Evolutionary conservation across 495 filamentous ascomycete species (phyloP).

Genomic region (Neurospora sp.): DNA sequence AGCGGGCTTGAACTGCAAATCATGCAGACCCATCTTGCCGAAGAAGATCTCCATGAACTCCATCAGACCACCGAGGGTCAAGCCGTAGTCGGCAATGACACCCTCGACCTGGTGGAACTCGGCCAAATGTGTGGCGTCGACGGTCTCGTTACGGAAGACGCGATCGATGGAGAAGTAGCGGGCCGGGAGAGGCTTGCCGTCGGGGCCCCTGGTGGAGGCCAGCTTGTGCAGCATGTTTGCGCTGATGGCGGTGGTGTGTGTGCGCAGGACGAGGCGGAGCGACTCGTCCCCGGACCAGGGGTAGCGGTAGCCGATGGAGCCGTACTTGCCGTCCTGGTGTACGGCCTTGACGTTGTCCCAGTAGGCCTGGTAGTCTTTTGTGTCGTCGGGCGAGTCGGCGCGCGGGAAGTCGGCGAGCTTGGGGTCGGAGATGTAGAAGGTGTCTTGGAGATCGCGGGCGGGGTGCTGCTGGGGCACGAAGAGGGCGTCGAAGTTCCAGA

Average conservation of each 20-base stretch:
- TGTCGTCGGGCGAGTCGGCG: constrained; percentile 45
- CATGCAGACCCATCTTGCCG: constrained; percentile 82
- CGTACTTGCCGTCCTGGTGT: constrained; percentile 78
- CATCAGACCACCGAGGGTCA: constrained; percentile 87
- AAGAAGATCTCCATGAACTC: constrained; percentile 98
- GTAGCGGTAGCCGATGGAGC: constrained; percentile 90
- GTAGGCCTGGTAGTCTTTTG: constrained; percentile 70
- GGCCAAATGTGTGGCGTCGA: constrained; percentile 91
- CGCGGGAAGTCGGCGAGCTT: constrained; percentile 63
- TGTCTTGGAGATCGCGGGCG: constrained; percentile 91
- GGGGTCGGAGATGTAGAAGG: constrained; percentile 95
- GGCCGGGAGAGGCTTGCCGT: constrained; percentile 52
- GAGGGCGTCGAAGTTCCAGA: constrained; percentile 97
- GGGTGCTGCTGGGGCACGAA: constrained; percentile 97
- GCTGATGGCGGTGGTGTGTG: constrained; percentile 88
- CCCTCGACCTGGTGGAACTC: constrained; percentile 99
- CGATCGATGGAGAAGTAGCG: constrained; percentile 96
- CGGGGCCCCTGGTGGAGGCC: constrained; percentile 48
- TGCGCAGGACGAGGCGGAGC: constrained; percentile 79
- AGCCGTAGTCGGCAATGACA: constrained; percentile 89
- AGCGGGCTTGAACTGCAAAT: constrained; percentile 90
- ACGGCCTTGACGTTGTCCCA: constrained; percentile 77
- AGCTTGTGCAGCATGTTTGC: constrained; percentile 84
- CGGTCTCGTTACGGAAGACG: constrained; percentile 80
- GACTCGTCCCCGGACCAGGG: constrained; percentile 87